Conservation (phyloP, 2,329 filamentous ascomycete genomes). For the Sporothrix pallida region DNA sequence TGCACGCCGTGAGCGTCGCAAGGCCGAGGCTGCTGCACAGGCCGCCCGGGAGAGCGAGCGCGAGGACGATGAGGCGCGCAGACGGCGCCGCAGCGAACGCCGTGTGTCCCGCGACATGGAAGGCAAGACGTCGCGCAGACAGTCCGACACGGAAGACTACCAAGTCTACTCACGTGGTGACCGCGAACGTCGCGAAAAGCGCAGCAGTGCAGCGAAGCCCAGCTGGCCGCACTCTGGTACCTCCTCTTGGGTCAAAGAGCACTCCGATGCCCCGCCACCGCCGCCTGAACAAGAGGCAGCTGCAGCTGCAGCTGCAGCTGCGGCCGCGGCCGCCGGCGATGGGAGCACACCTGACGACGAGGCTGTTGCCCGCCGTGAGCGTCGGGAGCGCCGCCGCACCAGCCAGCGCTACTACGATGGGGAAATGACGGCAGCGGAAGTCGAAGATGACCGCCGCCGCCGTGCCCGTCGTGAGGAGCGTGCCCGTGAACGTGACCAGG, state of each 20-base stretch:
- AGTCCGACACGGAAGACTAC: conserved; percentile 51
- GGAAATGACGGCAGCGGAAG: conserved; percentile 44
- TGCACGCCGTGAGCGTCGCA: conserved; percentile 56
- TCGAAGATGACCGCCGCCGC: conserved; percentile 43
- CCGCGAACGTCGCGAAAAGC: conserved; percentile 44
- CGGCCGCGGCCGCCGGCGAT: conserved; percentile 39
- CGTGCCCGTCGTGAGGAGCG: conserved; percentile 43
- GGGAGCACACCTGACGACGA: conserved; percentile 48
- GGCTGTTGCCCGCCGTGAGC: conserved; percentile 57
- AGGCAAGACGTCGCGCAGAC: conserved; percentile 50
- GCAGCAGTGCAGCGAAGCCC: conserved; percentile 39
- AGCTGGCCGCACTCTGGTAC: conserved; percentile 69
- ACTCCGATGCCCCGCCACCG: conserved; percentile 66
- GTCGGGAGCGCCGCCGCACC: conserved; percentile 56
- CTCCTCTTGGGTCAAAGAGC: conserved; percentile 69
- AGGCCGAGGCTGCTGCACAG: conserved; percentile 45
- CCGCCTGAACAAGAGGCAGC: conserved; percentile 48
- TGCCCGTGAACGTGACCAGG: conserved; percentile 35
- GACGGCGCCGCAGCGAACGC: conserved; percentile 59
- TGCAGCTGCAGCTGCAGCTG: conserved; percentile 3
- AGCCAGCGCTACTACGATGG: conserved; percentile 50
- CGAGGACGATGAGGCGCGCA: conserved; percentile 61
- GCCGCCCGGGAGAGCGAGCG: conserved; percentile 39
- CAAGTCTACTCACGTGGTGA: conserved; percentile 52
- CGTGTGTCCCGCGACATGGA: conserved; percentile 53